A percentile compares a stretch with the other conserved stretches of the same genome.
Evolutionary conservation across 768 basidiomycete genomes (phyloP).

Genomic region (Pleurotus sapidus): DNA sequence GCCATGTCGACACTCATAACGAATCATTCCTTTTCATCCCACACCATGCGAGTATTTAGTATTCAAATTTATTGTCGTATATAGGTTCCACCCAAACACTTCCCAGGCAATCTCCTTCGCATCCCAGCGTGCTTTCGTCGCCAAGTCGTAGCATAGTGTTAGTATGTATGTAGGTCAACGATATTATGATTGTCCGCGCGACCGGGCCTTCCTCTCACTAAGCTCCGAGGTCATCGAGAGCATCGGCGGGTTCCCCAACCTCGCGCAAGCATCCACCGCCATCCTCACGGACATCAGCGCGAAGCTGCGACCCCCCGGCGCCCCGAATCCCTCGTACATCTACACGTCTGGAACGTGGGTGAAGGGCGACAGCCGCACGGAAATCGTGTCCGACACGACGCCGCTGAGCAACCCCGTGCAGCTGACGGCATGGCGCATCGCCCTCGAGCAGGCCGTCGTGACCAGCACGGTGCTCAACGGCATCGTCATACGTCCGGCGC

Average conservation of each 20-base stretch:
- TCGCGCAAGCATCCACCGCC: slow-evolving; percentile 16
- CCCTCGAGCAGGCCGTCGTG: slow-evolving; percentile 28
- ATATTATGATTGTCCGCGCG: too few species aligned
- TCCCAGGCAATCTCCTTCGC: too few species aligned
- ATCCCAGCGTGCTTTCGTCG: too few species aligned
- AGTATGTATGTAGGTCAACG: too few species aligned
- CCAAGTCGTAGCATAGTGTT: too few species aligned
- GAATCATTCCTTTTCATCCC: too few species aligned
- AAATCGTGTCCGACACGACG: slow-evolving; percentile 30
- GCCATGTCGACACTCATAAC: too few species aligned
- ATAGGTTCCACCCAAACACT: too few species aligned
- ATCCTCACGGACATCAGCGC: slow-evolving; percentile 17
- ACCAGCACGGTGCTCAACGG: slow-evolving; percentile 30
- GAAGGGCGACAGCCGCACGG: slow-evolving; percentile 31
- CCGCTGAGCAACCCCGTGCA: slow-evolving; percentile 20
- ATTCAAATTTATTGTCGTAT: too few species aligned
- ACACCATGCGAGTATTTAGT: too few species aligned
- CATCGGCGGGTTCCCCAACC: slow-evolving; percentile 17
- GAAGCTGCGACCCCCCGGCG: slow-evolving; percentile 20
- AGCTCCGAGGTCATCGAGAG: slow-evolving; percentile 32
- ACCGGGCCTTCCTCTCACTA: too few species aligned
- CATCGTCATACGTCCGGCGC: slow-evolving; percentile 40
- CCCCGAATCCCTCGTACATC: slow-evolving; percentile 40
- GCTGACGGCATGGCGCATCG: slow-evolving; percentile 30
- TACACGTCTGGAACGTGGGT: slow-evolving; percentile 45